phyloP scores from a whole-genome alignment of 2,329 filamentous ascomycete genomes.

The Chaetomiaceae sp. region DNA sequence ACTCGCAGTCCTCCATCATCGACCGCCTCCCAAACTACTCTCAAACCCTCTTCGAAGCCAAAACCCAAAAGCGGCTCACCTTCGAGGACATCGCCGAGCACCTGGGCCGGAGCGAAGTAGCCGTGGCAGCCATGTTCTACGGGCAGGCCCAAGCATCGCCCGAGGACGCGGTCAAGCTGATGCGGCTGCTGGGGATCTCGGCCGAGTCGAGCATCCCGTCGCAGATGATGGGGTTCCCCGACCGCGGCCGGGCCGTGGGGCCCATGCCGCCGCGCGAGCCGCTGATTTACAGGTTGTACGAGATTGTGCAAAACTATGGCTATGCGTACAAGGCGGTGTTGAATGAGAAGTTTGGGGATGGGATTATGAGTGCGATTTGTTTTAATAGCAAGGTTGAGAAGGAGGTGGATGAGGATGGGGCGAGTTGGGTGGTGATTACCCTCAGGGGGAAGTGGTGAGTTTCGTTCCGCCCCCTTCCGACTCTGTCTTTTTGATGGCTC shows the following conservation, averaged over 20 bases:
- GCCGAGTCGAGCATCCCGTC: constrained; percentile 48
- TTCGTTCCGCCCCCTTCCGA: not conserved
- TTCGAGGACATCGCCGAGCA: constrained; percentile 74
- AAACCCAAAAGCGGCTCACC: constrained; percentile 67
- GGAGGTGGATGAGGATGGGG: constrained; percentile 79
- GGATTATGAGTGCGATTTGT: constrained; percentile 94
- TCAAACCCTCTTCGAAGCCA: constrained; percentile 72
- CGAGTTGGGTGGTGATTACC: constrained; percentile 80
- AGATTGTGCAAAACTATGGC: constrained; percentile 95
- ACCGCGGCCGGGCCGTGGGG: constrained; percentile 70
- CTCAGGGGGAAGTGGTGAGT: constrained; percentile 76
- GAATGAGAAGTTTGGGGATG: constrained; percentile 92
- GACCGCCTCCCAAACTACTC: constrained; percentile 67
- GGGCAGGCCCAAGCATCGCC: constrained; percentile 55
- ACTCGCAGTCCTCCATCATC: constrained; percentile 45
- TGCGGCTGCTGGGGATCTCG: constrained; percentile 49
- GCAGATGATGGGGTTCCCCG: constrained; percentile 69
- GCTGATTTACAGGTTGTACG: constrained; percentile 83
- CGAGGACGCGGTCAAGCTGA: constrained; percentile 54
- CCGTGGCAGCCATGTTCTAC: constrained; percentile 85
- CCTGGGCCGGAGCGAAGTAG: constrained; percentile 75
- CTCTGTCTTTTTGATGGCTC: not conserved
- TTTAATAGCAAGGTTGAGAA: constrained; percentile 91
- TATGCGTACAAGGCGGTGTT: constrained; percentile 92
- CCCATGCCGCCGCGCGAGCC: constrained; percentile 84